A percentile compares a stretch with the other conserved stretches of the same genome.
Evolutionary conservation across 2,329 filamentous ascomycete genomes (phyloP).

Genomic region (Fusarium coffeatum): DNA sequence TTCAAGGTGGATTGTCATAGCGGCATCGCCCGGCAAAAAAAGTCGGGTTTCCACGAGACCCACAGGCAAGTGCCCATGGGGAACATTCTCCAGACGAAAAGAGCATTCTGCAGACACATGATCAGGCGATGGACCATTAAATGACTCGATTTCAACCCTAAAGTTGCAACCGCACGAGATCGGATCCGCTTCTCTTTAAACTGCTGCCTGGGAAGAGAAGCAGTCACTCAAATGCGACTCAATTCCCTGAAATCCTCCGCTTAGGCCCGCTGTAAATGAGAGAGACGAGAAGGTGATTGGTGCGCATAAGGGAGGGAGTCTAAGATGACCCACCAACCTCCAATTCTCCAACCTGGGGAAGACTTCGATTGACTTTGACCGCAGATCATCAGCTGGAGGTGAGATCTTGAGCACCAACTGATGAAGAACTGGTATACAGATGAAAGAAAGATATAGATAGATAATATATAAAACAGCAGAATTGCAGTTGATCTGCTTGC

Average conservation of each 20-base stretch:
- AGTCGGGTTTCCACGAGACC: neutral
- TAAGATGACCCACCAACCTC: conserved; percentile 2
- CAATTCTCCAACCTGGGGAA: conserved; percentile 4
- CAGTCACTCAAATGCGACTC: neutral
- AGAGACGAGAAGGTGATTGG: neutral
- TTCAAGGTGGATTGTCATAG: neutral
- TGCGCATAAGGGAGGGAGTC: conserved; percentile 23
- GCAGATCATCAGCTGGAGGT: neutral
- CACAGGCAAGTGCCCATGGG: neutral
- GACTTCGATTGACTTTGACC: neutral
- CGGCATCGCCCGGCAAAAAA: neutral
- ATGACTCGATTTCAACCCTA: conserved; percentile 6
- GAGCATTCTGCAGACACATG: neutral
- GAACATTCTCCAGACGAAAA: neutral
- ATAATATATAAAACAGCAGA: too few relatives aligned
- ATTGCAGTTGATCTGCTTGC: too few relatives aligned
- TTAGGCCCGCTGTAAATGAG: neutral
- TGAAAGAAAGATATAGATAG: accelerated
- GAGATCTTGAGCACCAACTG: neutral
- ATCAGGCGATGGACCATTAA: conserved; percentile 2
- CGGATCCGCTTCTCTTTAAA: conserved; percentile 20
- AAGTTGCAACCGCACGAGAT: neutral
- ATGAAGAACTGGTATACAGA: too few relatives aligned
- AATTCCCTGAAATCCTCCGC: neutral
- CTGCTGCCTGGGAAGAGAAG: conserved; percentile 28